phyloP scores from a whole-genome alignment of 2,329 filamentous ascomycete species.

The Phoma sp. region DNA sequence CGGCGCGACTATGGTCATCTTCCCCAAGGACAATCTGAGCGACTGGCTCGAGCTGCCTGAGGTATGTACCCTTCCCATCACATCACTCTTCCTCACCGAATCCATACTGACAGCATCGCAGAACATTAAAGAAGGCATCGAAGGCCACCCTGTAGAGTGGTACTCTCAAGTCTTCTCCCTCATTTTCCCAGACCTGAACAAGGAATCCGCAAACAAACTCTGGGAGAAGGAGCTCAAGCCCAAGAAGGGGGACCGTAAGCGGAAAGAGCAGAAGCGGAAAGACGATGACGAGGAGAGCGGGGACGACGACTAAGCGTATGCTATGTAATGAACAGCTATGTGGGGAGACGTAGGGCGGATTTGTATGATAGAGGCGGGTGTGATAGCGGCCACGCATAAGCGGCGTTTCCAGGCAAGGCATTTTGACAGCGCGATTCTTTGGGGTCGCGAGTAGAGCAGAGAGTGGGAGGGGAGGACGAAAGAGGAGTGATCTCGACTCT shows the following conservation, averaged over 20 bases:
- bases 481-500: conserved; percentile 7
- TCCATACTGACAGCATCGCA: conserved; percentile 47
- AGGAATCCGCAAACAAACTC: conserved; percentile 70
- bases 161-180: conserved; percentile 92
- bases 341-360: background rate
- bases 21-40: conserved; percentile 92
- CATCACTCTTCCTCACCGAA: too few species aligned
- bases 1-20: conserved; percentile 90
- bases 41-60: conserved; percentile 98
- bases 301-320: conserved; percentile 32
- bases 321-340: too few species aligned
- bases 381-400: conserved; percentile 2
- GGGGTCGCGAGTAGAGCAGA: background rate
- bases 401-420: conserved; percentile 6
- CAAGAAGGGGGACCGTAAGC: conserved; percentile 46
- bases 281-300: conserved; percentile 56
- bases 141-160: conserved; percentile 90
- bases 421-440: background rate
- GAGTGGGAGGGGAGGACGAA: background rate
- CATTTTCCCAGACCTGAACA: conserved; percentile 83
- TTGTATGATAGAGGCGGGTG: conserved; percentile 1
- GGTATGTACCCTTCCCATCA: conserved; percentile 61
- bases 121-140: conserved; percentile 98
- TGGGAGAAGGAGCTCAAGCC: conserved; percentile 68
- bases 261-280: conserved; percentile 38